A percentile compares a stretch with the other conserved stretches of the same genome.
phyloP scores from a whole-genome alignment of 306 rosid species.

The Trichosanthes cucumerina region DNA sequence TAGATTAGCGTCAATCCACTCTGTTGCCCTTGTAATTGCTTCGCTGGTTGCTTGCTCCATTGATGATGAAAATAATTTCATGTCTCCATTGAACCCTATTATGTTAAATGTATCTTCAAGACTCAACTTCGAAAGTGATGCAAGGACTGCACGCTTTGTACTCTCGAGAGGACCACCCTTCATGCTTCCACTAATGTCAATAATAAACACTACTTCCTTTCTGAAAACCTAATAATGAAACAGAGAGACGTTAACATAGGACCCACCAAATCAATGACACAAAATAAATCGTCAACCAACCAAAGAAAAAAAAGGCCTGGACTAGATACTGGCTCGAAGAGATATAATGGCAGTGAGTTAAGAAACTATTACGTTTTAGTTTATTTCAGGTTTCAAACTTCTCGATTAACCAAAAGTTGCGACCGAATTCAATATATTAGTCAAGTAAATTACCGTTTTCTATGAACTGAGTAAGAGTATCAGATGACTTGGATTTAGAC shows the following conservation, averaged over 20 bases:
- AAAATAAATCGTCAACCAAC: not conserved
- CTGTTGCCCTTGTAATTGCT: constrained; percentile 44
- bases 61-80: constrained; percentile 43
- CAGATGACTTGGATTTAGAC: not conserved
- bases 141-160: constrained; percentile 50
- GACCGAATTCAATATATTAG: not conserved
- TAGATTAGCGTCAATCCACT: constrained; percentile 45
- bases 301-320: not conserved
- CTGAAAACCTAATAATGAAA: constrained; percentile 46
- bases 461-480: not conserved
- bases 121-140: constrained; percentile 56
- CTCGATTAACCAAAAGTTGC: not conserved
- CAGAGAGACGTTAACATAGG: not conserved
- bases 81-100: constrained; percentile 53
- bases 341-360: not conserved
- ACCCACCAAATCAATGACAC: not conserved
- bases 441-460: not conserved
- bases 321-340: not conserved
- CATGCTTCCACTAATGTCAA: constrained; percentile 89
- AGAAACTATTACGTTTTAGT: not conserved
- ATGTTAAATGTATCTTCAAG: constrained; percentile 68
- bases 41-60: constrained; percentile 59
- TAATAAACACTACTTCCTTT: constrained; percentile 67
- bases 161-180: constrained; percentile 63
- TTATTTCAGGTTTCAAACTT: not conserved